These are phyloP conservation scores for Penicillium salamii DNA, from an alignment of 495 filamentous ascomycete species.

Conservation along the genomic window DNA sequence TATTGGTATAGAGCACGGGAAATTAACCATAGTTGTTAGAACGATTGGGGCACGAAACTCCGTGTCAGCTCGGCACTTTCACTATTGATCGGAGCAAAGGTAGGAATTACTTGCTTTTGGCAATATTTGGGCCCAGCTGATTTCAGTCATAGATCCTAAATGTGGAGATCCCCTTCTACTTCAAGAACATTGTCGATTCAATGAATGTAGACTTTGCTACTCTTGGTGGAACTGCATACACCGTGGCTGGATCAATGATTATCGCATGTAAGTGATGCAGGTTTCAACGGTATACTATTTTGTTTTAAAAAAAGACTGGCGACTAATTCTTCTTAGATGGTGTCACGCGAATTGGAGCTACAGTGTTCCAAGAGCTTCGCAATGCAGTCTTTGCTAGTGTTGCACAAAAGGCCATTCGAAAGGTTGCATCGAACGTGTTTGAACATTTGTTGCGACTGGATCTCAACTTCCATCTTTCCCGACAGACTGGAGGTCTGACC, in stretches of 20 bases:
- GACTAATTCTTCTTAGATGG: slow-evolving; percentile 58
- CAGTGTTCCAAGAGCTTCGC: slow-evolving; percentile 83
- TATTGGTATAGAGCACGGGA: slow-evolving; percentile 1
- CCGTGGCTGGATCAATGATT: slow-evolving; percentile 88
- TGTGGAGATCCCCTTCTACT: slow-evolving; percentile 97
- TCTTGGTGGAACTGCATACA: slow-evolving; percentile 79
- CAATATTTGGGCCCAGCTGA: slow-evolving; percentile 11
- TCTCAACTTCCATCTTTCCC: slow-evolving; percentile 86
- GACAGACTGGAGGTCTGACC: slow-evolving; percentile 92
- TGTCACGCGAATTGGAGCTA: slow-evolving; percentile 78
- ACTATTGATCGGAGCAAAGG: slow-evolving; percentile 85
- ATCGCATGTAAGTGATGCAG: slow-evolving; percentile 61
- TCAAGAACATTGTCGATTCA: slow-evolving; percentile 93
- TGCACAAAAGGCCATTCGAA: slow-evolving; percentile 91
- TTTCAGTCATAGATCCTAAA: slow-evolving; percentile 65
- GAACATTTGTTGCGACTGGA: slow-evolving; percentile 85
- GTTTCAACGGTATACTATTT: not conserved
- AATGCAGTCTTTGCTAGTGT: slow-evolving; percentile 97
- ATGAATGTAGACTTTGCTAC: slow-evolving; percentile 93
- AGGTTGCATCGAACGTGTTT: slow-evolving; percentile 88
- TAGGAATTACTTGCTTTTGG: slow-evolving; percentile 13
- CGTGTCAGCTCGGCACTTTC: slow-evolving; percentile 79
- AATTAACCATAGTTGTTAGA: slow-evolving; percentile 34
- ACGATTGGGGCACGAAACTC: slow-evolving; percentile 74
- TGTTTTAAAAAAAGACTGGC: not conserved